phyloP scores from a whole-genome alignment of 2,329 filamentous ascomycete genomes.

The Fusarium gaditjirri region DNA sequence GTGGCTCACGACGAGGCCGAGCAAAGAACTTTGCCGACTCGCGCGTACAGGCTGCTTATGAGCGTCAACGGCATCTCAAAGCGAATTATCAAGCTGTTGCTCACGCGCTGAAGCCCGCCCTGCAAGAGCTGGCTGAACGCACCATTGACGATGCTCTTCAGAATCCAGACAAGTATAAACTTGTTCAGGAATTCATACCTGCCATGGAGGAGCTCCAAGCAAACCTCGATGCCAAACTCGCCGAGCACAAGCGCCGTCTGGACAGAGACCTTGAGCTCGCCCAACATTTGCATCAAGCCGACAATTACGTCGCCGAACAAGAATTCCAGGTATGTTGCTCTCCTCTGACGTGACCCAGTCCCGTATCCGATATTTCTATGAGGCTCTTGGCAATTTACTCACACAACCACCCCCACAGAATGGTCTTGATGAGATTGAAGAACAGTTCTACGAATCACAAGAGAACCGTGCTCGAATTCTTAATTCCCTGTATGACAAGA shows the following conservation, averaged over 20 bases:
- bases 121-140: constrained; percentile 73
- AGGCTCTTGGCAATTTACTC: constrained; percentile 35
- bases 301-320: constrained; percentile 49
- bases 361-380: constrained; percentile 36
- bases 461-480: constrained; percentile 59
- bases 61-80: constrained; percentile 74
- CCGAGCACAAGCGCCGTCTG: constrained; percentile 47
- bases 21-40: constrained; percentile 66
- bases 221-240: constrained; percentile 47
- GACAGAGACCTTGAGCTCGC: constrained; percentile 51
- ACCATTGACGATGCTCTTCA: constrained; percentile 67
- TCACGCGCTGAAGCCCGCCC: constrained; percentile 69
- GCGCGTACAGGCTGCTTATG: constrained; percentile 66
- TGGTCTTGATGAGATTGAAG: constrained; percentile 52
- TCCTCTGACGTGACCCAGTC: constrained; percentile 30
- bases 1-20: constrained; percentile 58
- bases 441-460: constrained; percentile 58
- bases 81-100: constrained; percentile 71
- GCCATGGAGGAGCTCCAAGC: constrained; percentile 61
- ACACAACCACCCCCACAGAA: constrained; percentile 47
- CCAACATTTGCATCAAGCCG: constrained; percentile 51
- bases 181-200: constrained; percentile 62
- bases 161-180: constrained; percentile 63
- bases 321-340: constrained; percentile 51
- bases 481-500: constrained; percentile 54